phyloP scores from a whole-genome alignment of 1,139 yeast species.

The Yamadazyma mexicana region DNA sequence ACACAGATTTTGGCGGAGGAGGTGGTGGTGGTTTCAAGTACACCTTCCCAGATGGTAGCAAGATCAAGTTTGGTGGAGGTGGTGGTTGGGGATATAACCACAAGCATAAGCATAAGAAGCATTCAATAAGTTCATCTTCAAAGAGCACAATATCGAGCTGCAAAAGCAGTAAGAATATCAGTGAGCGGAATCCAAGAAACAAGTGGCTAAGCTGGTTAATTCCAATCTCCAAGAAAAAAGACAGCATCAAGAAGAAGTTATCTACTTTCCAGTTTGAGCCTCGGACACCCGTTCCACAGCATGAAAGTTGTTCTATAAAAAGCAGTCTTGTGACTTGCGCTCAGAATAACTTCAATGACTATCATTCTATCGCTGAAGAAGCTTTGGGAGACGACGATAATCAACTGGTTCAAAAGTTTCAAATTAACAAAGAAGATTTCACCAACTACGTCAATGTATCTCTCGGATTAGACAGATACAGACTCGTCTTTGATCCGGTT shows the following conservation, averaged over 20 bases:
- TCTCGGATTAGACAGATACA: constrained; percentile 14
- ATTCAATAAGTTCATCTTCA: background rate
- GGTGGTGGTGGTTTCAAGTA: constrained; percentile 26
- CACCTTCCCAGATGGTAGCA: constrained; percentile 25
- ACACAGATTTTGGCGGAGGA: constrained; percentile 23
- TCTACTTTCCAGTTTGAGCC: constrained; percentile 12
- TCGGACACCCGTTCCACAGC: background rate
- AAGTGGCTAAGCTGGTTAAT: constrained; percentile 13
- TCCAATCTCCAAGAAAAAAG: constrained; percentile 7
- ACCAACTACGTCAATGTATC: constrained; percentile 13
- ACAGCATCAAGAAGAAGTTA: constrained; percentile 13
- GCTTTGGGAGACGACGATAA: constrained; percentile 4
- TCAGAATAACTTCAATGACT: constrained; percentile 5
- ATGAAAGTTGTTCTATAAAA: background rate
- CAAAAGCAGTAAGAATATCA: background rate
- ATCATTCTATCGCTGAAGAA: constrained; percentile 9
- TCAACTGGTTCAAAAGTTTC: background rate
- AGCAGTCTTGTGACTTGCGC: constrained; percentile 6
- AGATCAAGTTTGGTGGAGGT: constrained; percentile 28
- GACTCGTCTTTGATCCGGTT: constrained; percentile 17
- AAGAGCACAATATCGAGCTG: background rate
- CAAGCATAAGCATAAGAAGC: constrained; percentile 6
- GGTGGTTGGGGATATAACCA: constrained; percentile 27
- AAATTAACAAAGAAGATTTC: constrained; percentile 11
- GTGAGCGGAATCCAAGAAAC: background rate